Evolutionary conservation across 164 flowering plant species (phyloP), one percentile per base, ranked within the genome.

Genomic region (Annona cherimola): DNA sequence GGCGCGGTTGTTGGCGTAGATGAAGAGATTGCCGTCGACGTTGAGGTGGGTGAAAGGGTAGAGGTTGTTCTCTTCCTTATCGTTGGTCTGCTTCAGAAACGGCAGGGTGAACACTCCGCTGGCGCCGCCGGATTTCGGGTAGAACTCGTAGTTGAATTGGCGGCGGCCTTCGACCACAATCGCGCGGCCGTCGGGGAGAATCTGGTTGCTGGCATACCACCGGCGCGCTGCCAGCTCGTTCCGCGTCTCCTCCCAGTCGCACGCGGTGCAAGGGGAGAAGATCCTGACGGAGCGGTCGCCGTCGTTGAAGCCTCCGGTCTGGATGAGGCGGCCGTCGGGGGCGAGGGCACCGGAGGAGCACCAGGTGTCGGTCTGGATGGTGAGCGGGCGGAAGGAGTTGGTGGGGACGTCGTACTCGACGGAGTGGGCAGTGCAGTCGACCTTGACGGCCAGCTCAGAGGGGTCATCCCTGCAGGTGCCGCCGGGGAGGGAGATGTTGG

Each of bases 351-450:
- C 97, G 4, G 95, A 90, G 1, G 97, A 92, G 74, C 97, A 92
- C 95, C 95, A 92, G 0, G 83, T 82, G 70, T 92, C 86, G 4
- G 94, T 86, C 7, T 72, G 82, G 26, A 92, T 79, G 50, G 70
- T 82, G 3, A 92, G 86, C 0, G 97, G 83, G 1, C 93, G 81
- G 19, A 87, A 14, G 0, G 86, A 20, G 73, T 91, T 87, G 69
- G 80, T 7, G 39, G 70, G 12, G 11, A 86, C 89, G 67, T 89
- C 77, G 69, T 85, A 91, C 76, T 89, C 94, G 40, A 72, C 86
- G 0, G 98, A 93, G 75, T 93, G 96, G 9, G 98, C 98, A 1
- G 93, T 81, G 86, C 98, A 93, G 75, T 93, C 94, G 26, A 16
- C 2, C 40, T 62, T 68, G 41, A 72, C 20, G 8, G 65, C 88